Evolutionary conservation across 2,329 filamentous ascomycete genomes (phyloP), one percentile per base, ranked within the genome.

Genomic region (Aspergillus chevalieri): DNA sequence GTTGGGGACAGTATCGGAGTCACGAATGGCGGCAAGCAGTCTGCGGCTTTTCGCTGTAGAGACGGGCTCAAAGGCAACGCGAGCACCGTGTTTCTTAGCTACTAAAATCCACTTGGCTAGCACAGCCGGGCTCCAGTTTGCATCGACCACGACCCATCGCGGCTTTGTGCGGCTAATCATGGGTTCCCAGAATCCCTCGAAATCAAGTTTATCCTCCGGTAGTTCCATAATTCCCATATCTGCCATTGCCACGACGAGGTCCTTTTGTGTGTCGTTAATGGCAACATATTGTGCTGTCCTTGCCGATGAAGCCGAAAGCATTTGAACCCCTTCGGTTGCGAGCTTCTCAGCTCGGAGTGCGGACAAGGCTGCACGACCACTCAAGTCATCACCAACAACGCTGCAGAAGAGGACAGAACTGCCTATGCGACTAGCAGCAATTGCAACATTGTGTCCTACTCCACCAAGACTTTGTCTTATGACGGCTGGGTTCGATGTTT

Each of bases 211-310:
- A 17, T 62, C 41, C 36, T 68, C 66, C 2, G 73, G 68, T 6
- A 69, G 67, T 57, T 82, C 77, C 36, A 95, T 81, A 59, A 95
- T 92, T 48, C 78, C 81, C 90, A 97, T 96, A 65, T 97, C 93
- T 4, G 92, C 91, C 89, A 96, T 95, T 43, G 90, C 92, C 54
- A 96, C 71, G n/a, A 91, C 78, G 2, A 98, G 80, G 55, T 91
- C 86, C 67, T 90, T 94, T 52, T 85, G 82, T 0, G 76, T 76
- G 63, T 94, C 87, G 65, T 97, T 98, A 56, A 97, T 76, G 14
- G 92, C 87, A 3, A 97, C 81, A 65, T 97, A 97, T 66, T 96
- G 90, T 0, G 91, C 89, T 2, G 92, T 97, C 49, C 87, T 78
- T 1, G 78, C 76, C 67, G 71, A 52, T 74, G 59, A 73, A 41